Evolutionary conservation across 2,329 filamentous ascomycete genomes (phyloP).

Genomic region (Rhynchosporium graminicola): DNA sequence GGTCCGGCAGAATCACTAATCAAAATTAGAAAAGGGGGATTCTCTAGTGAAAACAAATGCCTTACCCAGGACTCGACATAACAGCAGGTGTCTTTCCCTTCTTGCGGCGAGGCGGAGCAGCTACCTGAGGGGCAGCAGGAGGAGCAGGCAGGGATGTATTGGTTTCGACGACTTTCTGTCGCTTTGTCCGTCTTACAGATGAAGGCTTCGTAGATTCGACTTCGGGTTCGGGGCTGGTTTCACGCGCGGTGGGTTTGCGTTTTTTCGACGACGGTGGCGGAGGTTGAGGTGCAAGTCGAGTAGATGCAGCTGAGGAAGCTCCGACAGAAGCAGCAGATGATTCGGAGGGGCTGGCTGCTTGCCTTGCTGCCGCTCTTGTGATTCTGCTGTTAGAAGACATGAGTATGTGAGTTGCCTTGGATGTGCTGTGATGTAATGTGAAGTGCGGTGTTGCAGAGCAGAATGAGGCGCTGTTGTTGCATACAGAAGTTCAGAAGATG

Average conservation of each 20-base stretch:
- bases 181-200: slow-evolving; percentile 65
- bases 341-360: slow-evolving; percentile 63
- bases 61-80: slow-evolving; percentile 76
- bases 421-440: slow-evolving; percentile 13
- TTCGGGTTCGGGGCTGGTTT: slow-evolving; percentile 48
- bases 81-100: slow-evolving; percentile 62
- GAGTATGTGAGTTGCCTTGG: slow-evolving; percentile 26
- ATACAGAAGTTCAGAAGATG: slow-evolving; percentile 18
- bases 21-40: slow-evolving; percentile 36
- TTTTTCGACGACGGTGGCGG: slow-evolving; percentile 60
- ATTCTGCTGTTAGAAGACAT: slow-evolving; percentile 69
- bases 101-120: slow-evolving; percentile 51
- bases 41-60: slow-evolving; percentile 19
- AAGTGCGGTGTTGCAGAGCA: not conserved
- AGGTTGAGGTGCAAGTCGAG: slow-evolving; percentile 23
- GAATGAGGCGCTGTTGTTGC: not conserved
- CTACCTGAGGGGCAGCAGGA: slow-evolving; percentile 43
- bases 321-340: slow-evolving; percentile 43
- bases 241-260: slow-evolving; percentile 68
- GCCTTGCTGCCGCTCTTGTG: slow-evolving; percentile 91
- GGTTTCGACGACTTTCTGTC: slow-evolving; percentile 63
- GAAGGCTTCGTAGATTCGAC: slow-evolving; percentile 42
- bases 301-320: slow-evolving; percentile 41
- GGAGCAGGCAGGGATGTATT: slow-evolving; percentile 42
- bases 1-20: slow-evolving; percentile 63